Evolutionary conservation across 148 eudicot genomes (phyloP), one percentile per base, ranked within the genome.

Genomic region (Arbutus unedo): DNA sequence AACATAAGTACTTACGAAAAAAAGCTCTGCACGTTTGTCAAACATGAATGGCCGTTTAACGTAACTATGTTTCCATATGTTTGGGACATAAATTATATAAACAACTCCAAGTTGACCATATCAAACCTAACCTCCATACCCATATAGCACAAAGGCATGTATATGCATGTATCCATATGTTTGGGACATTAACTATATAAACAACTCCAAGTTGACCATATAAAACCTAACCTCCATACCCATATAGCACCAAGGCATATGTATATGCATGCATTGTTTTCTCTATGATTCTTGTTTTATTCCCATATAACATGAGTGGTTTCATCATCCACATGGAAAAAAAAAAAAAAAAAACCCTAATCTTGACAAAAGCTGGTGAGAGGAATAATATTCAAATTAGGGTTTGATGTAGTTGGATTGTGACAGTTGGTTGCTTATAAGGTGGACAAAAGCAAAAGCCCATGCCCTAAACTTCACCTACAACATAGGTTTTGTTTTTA

Each of bases 381-480:
- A 71, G 82, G 77, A 41, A 62, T 13, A 60, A 55, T 78, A 64
- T 66, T 45, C 45, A 64, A 79, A 45, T 53, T 14, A 13, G 25
- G 25, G 21, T 16, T 72, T 60, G 49, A 4, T 79, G 59, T 50
- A 8, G 9, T 53, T 10, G 55, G 55, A 14, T 11, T 53, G 55
- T 53, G 76, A 21, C 43, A 15, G 71, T 51, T 81, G 71, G 84
- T 78, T 68, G 84, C 74, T 81, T 86, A 45, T 41, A 44, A 81
- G 81, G 79, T 56, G 48, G 88, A 83, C 85, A 86, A 80, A 81
- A 70, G 78, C 81, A 3, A 31, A 31, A 53, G 23, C 68, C 41
- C 53, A 76, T 60, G 84, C 41, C 80, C 82, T 56, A 83, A 76
- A 75, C 50, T 53, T 82, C 81, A 76, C 64, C 84, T 45, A 82